Conservation (phyloP, 352 stramenopile genomes). For the Peronospora tabacina region DNA sequence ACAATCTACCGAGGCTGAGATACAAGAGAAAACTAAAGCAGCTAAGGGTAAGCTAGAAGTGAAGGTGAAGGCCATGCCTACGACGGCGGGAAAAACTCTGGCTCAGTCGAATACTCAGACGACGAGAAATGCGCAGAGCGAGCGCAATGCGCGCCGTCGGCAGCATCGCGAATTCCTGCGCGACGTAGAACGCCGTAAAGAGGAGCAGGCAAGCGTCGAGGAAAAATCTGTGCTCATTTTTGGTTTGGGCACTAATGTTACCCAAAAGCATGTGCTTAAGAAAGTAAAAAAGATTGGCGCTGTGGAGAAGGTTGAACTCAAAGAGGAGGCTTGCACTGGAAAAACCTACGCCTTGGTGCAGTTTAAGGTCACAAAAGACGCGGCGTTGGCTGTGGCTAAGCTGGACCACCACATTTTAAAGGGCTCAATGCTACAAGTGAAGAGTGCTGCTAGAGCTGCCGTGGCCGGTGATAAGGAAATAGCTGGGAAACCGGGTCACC, state of each 20-base stretch:
- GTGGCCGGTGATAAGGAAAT: conserved; percentile 22
- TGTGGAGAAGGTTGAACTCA: conserved; percentile 49
- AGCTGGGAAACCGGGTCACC: conserved; percentile 18
- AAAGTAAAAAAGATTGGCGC: conserved; percentile 68
- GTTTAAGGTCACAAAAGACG: conserved; percentile 50
- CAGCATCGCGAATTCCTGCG: conserved; percentile 72
- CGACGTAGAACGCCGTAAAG: conserved; percentile 57
- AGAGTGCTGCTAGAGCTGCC: conserved; percentile 30
- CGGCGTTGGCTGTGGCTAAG: conserved; percentile 48
- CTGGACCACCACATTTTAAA: conserved; percentile 84
- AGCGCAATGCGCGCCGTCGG: conserved; percentile 69
- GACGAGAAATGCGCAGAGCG: conserved; percentile 50
- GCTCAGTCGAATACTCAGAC: background rate
- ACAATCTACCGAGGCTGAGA: conserved; percentile 3
- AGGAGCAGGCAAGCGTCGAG: conserved; percentile 37
- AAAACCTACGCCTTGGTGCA: conserved; percentile 61
- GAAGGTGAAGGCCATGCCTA: conserved; percentile 20
- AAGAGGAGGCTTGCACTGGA: conserved; percentile 44
- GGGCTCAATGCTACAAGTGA: conserved; percentile 57
- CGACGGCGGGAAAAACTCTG: conserved; percentile 3
- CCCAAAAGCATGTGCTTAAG: conserved; percentile 73
- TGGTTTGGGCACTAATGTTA: conserved; percentile 56
- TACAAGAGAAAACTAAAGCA: conserved; percentile 14
- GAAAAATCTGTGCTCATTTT: conserved; percentile 76
- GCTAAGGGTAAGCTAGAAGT: conserved; percentile 16